Evolutionary conservation across 2,329 filamentous ascomycete genomes (phyloP), one percentile per base, ranked within the genome.

Genomic region (Esteya vermicola): DNA sequence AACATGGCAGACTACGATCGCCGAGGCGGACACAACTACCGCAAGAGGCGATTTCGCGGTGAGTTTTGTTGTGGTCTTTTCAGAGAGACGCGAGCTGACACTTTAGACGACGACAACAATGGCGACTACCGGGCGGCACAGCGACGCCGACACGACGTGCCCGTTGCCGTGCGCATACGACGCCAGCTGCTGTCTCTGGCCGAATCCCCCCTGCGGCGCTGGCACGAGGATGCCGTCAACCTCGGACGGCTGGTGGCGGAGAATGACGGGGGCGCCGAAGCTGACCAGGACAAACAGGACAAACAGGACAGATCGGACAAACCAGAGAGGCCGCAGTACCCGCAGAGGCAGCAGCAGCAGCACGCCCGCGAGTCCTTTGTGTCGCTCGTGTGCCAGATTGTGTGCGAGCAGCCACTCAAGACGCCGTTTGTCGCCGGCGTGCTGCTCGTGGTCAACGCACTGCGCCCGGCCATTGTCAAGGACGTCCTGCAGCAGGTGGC

Each of bases 331-430:
- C n/a, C n/a, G n/a, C n/a, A n/a, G n/a, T n/a, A n/a, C n/a, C n/a
- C n/a, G n/a, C n/a, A n/a, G n/a, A n/a, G n/a, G n/a, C n/a, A n/a
- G n/a, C n/a, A n/a, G n/a, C n/a, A n/a, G n/a, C n/a, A 80, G 49
- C 81, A 86, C 49, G 64, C 93, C 40, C 78, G 78, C 48, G 71
- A 68, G 25, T 75, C 70, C 38, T 93, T 93, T 57, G 66, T 83
- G 48, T 74, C 80, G 42, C 70, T 93, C 23, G 67, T 78, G 8
- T 63, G 88, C 43, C 83, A 89, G 59, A 68, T 96, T 48, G 70
- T 82, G 33, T 57, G 85, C 27, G 91, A 98, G 62, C 91, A 98
- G 62, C 91, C 91, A 1, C 80, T 98, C 59, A 96, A 96, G 67
- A 93, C 86, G n/a, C 89, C 91, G 0, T 96, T 95, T 56, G 72